Evolutionary conservation across 2,329 filamentous ascomycete species (phyloP), one percentile per base, ranked within the genome.

Genomic region (Thelonectria discophora): DNA sequence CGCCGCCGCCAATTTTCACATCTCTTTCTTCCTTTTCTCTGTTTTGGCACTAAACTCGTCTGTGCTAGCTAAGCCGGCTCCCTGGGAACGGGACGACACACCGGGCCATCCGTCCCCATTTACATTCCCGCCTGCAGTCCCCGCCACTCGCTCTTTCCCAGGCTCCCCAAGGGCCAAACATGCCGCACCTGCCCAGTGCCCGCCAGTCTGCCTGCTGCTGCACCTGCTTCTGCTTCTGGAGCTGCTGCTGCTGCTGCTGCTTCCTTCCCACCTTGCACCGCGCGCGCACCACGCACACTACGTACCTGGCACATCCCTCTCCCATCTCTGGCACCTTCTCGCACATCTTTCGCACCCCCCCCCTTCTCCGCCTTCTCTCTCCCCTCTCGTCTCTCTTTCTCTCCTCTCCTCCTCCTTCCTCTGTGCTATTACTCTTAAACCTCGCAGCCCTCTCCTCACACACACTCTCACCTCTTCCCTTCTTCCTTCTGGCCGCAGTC

Each of bases 41-140:
- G 59, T 61, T 57, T 50, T 64, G 39, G 46, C 60, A 58, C 43
- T 60, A 63, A 47, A 27, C 66, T 58, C 30, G 55, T 58, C 58
- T 63, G 62, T 64, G 65, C 63, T 70, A 69, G 63, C 69, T 73
- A 68, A 69, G 71, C 72, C 73, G 70, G 69, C 66, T 72, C 66
- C 69, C 72, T 77, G 75, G 74, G 74, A 76, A 72, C 74, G 75
- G 73, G 75, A 73, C 75, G 74, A 76, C 74, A 76, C 74, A 74
- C 74, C 73, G 73, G 74, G 64, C 75, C 71, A 76, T 73, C 75
- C 74, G 73, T 69, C 75, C 73, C 72, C 72, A 34, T 34, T 73
- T 74, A 70, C 75, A 74, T 75, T 77, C 75, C 75, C 74, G 73
- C 67, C 69, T 65, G 17, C 72, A 68, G 70, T 66, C 69, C 67